phyloP scores from a whole-genome alignment of 2,329 filamentous ascomycete species.

The Daldinia sp. region DNA sequence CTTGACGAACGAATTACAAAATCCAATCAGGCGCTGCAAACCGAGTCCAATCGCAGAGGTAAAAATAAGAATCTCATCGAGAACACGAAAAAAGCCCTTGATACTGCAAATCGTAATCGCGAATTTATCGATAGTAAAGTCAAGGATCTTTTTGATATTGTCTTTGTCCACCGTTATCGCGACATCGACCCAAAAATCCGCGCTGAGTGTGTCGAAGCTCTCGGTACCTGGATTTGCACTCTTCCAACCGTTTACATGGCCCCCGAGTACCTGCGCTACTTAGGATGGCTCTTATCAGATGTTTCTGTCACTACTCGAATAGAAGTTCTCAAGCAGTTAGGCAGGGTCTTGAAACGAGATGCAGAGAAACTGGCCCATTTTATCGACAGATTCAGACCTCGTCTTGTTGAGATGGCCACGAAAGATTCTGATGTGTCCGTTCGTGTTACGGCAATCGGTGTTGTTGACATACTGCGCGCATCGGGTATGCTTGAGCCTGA shows the following conservation, averaged over 20 bases:
- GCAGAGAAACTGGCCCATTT: conserved; percentile 90
- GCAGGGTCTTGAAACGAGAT: conserved; percentile 81
- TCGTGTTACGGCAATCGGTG: conserved; percentile 81
- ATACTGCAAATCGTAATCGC: conserved; percentile 76
- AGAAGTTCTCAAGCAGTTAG: conserved; percentile 88
- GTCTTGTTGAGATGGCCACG: conserved; percentile 92
- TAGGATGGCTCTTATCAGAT: conserved; percentile 96
- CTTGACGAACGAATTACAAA: conserved; percentile 80
- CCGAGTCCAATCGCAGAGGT: conserved; percentile 76
- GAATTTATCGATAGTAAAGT: conserved; percentile 78
- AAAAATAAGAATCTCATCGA: conserved; percentile 83
- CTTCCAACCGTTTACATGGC: conserved; percentile 92
- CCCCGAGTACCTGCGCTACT: conserved; percentile 88
- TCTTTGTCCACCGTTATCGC: conserved; percentile 95
- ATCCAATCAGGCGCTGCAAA: conserved; percentile 81
- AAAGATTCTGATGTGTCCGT: conserved; percentile 85
- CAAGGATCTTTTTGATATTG: conserved; percentile 88
- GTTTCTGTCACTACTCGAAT: conserved; percentile 77
- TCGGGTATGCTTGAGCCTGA: conserved; percentile 89
- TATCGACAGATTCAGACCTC: conserved; percentile 88
- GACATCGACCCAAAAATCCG: conserved; percentile 92
- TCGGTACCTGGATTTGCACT: conserved; percentile 88
- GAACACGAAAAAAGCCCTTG: conserved; percentile 77
- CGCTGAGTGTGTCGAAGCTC: conserved; percentile 85
- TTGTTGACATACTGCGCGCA: conserved; percentile 84